A percentile compares a stretch with the other conserved stretches of the same genome.
phyloP scores from a whole-genome alignment of 1,284 basidiomycete genomes.

The Exobasidium cylindrosporum region DNA sequence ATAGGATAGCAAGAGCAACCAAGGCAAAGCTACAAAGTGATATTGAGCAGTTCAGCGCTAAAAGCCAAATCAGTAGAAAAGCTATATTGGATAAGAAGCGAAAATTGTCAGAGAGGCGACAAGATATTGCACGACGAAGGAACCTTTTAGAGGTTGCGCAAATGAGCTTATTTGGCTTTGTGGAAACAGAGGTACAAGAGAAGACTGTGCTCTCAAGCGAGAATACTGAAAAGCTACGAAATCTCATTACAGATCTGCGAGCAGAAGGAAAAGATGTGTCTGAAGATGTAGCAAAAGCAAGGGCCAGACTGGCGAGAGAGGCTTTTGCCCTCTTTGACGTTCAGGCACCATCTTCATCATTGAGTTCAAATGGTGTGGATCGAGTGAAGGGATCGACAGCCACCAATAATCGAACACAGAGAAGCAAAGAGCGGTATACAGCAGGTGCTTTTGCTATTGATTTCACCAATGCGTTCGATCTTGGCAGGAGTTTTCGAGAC shows the following conservation, averaged over 20 bases:
- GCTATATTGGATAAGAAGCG: background rate
- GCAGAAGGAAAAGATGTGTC: conserved; percentile 15
- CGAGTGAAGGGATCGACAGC: background rate
- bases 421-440: conserved; percentile 33
- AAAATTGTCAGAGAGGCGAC: conserved; percentile 17
- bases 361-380: background rate
- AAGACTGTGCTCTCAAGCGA: background rate
- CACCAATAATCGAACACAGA: conserved; percentile 9
- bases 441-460: conserved; percentile 25
- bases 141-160: background rate
- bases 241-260: conserved; percentile 14
- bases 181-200: conserved; percentile 6
- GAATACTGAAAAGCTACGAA: background rate
- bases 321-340: conserved; percentile 27
- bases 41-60: background rate
- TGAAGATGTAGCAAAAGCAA: conserved; percentile 16
- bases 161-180: conserved; percentile 19
- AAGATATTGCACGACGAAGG: background rate
- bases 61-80: background rate
- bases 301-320: conserved; percentile 29
- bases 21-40: background rate
- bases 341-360: conserved; percentile 15
- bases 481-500: background rate
- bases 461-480: conserved; percentile 2
- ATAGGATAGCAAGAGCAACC: background rate